A percentile compares a stretch with the other conserved stretches of the same genome.
These are phyloP conservation scores for Starmera pachycereana DNA, from an alignment of 805 yeast species.

Conservation along the genomic window DNA sequence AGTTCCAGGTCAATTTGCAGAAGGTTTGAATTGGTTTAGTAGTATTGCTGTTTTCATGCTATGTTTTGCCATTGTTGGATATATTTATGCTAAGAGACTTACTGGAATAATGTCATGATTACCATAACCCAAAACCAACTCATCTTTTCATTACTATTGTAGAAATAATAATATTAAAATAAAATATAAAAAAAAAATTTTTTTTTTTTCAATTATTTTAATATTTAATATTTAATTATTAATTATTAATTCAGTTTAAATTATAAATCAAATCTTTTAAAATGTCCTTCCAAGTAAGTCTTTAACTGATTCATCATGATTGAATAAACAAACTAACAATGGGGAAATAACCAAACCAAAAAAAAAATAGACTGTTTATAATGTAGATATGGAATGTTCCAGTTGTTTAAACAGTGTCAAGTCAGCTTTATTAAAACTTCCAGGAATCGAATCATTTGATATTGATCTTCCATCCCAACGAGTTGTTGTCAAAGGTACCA, in stretches of 20 bases:
- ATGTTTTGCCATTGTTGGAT: constrained; percentile 34
- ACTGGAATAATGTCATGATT: constrained; percentile 23
- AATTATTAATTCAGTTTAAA: no score
- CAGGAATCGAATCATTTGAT: constrained; percentile 40
- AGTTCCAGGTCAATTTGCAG: constrained; percentile 82
- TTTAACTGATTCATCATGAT: background rate
- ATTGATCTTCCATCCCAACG: constrained; percentile 50
- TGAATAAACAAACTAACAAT: no score
- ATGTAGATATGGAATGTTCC: constrained; percentile 77
- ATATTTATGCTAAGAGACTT: constrained; percentile 36
- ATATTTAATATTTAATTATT: no score
- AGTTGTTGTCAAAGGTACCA: constrained; percentile 57
- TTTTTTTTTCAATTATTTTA: no score
- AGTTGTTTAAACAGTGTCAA: constrained; percentile 56
- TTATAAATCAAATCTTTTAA: no score
- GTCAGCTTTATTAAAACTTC: constrained; percentile 38
- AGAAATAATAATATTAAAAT: no score
- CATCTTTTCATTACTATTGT: no score
- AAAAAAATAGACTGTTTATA: constrained; percentile 67
- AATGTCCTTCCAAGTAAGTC: constrained; percentile 1
- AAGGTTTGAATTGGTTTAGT: constrained; percentile 59
- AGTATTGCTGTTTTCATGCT: constrained; percentile 37
- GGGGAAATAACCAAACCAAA: background rate
- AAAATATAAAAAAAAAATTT: no score
- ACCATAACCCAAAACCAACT: no score